A percentile compares a stretch with the other conserved stretches of the same genome.
Evolutionary conservation across 768 basidiomycete species (phyloP).

Genomic region (Favolaschia claudopus): DNA sequence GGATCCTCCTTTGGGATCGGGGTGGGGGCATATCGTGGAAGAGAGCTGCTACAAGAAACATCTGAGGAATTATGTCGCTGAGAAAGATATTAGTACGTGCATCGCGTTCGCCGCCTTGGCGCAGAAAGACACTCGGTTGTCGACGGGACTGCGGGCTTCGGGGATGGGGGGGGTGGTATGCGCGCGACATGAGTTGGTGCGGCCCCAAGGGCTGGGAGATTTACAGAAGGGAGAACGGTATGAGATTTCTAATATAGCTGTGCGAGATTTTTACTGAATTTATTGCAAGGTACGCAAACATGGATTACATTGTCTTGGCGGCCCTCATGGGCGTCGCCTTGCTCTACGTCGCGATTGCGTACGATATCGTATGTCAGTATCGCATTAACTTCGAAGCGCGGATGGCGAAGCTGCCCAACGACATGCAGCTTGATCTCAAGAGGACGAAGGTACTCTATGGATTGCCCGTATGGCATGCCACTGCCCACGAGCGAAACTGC

Average conservation of each 20-base stretch:
- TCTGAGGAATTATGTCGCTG: conserved; percentile 4
- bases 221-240: conserved; percentile 34
- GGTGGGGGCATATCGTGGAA: conserved; percentile 24
- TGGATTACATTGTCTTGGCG: conserved; percentile 32
- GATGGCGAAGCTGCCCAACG: neutral
- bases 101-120: conserved; percentile 19
- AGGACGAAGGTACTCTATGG: neutral
- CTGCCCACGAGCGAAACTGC: conserved; percentile 22
- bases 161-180: conserved; percentile 23
- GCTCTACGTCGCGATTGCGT: conserved; percentile 12
- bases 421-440: neutral
- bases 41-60: conserved; percentile 12
- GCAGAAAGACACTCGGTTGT: conserved; percentile 26
- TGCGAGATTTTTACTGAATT: neutral
- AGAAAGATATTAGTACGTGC: conserved; percentile 24
- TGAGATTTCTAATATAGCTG: neutral
- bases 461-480: conserved; percentile 26
- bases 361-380: conserved; percentile 38
- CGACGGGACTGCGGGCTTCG: conserved; percentile 12
- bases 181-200: conserved; percentile 23
- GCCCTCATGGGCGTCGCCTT: neutral
- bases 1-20: conserved; percentile 20
- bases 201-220: conserved; percentile 27
- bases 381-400: neutral
- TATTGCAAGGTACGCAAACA: conserved; percentile 34